Percentiles rank a stretch among this genome's conserved stretches.
phyloP scores from a whole-genome alignment of 2,329 filamentous ascomycete genomes.

The Ascocoryne sarcoides region DNA sequence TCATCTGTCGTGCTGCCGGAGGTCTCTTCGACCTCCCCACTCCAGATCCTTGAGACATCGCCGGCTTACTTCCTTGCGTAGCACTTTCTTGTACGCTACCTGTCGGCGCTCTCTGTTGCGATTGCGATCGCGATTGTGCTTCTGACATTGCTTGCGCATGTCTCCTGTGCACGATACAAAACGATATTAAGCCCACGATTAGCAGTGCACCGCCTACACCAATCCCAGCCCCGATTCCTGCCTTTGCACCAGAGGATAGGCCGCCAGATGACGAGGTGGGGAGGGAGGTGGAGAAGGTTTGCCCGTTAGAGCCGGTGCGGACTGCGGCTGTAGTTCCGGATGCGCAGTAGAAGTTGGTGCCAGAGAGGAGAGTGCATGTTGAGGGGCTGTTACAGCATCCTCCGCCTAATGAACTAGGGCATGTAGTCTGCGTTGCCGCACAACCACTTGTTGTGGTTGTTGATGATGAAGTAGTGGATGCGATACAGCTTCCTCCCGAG shows the following conservation, averaged over 20 bases:
- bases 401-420: conserved; percentile 33
- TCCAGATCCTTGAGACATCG: conserved; percentile 15
- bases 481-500: conserved; percentile 29
- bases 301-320: conserved; percentile 27
- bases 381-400: conserved; percentile 42
- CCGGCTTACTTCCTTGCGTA: conserved; percentile 4
- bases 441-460: conserved; percentile 34
- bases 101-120: conserved; percentile 4
- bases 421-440: conserved; percentile 37
- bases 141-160: conserved; percentile 10
- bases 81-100: conserved; percentile 8
- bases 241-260: conserved; percentile 43
- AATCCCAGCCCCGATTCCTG: conserved; percentile 47
- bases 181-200: conserved; percentile 38
- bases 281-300: conserved; percentile 25
- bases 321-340: conserved; percentile 24
- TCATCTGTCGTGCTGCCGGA: background rate
- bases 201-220: conserved; percentile 36
- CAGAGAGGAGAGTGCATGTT: conserved; percentile 34
- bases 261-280: conserved; percentile 9
- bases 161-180: conserved; percentile 36
- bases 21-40: conserved; percentile 5
- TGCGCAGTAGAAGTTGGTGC: conserved; percentile 33
- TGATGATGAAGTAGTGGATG: conserved; percentile 18
- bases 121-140: background rate